These are phyloP conservation scores for Clarireedia homoeocarpa DNA, from an alignment of 2,329 filamentous ascomycete genomes.

Conservation along the genomic window DNA sequence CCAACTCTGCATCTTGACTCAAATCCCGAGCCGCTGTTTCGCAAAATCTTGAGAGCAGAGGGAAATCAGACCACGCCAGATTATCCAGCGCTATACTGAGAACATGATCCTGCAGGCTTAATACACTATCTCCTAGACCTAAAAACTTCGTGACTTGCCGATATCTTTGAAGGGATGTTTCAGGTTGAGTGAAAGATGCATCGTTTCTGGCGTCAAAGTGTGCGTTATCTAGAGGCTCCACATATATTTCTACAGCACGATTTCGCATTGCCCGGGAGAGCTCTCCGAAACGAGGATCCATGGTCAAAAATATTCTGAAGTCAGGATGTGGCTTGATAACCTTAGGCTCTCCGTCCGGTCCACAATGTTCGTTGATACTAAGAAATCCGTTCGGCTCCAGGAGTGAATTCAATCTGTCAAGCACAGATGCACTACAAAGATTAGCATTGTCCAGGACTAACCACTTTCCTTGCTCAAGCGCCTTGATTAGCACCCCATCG, in stretches of 20 bases:
- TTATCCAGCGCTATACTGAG: slow-evolving; percentile 25
- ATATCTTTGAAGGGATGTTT: slow-evolving; percentile 26
- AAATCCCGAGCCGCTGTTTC: slow-evolving; percentile 7
- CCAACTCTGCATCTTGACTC: neutral
- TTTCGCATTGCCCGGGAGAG: slow-evolving; percentile 96
- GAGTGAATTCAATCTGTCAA: slow-evolving; percentile 89
- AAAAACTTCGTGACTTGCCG: slow-evolving; percentile 17
- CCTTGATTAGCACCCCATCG: slow-evolving; percentile 84
- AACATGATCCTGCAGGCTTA: slow-evolving; percentile 11
- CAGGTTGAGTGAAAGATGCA: slow-evolving; percentile 10
- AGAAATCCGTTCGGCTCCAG: slow-evolving; percentile 84
- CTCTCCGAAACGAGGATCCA: slow-evolving; percentile 87
- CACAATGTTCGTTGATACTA: slow-evolving; percentile 89
- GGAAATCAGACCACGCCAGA: slow-evolving; percentile 26
- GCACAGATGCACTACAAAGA: slow-evolving; percentile 86
- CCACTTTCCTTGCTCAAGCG: slow-evolving; percentile 81
- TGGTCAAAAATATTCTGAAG: slow-evolving; percentile 89
- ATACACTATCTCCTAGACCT: slow-evolving; percentile 1
- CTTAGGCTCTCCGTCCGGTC: slow-evolving; percentile 70
- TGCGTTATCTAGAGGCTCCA: slow-evolving; percentile 38
- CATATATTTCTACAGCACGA: slow-evolving; percentile 80
- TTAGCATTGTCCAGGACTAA: slow-evolving; percentile 96
- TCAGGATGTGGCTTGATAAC: slow-evolving; percentile 74
- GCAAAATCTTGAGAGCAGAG: slow-evolving; percentile 24
- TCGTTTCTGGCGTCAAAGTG: neutral